Evolutionary conservation across 2,329 filamentous ascomycete genomes (phyloP).

Genomic region (Calonectria pseudoturangicola): DNA sequence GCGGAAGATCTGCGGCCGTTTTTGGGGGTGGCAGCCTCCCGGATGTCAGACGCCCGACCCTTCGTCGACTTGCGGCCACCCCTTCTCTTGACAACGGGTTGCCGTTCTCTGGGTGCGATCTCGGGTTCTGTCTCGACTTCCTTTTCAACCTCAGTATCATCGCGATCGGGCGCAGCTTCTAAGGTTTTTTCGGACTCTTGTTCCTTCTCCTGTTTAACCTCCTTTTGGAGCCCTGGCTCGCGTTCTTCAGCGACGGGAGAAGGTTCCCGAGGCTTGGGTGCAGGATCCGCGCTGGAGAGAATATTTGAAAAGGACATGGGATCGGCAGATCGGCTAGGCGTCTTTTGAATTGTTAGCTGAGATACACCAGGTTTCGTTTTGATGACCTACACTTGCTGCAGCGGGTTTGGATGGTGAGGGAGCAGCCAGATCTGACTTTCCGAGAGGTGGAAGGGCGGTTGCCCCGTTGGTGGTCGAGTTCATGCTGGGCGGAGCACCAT

Average conservation of each 20-base stretch:
- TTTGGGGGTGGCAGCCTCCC: slow-evolving; percentile 70
- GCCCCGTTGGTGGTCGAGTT: slow-evolving; percentile 64
- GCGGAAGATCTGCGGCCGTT: slow-evolving; percentile 70
- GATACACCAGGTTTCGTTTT: slow-evolving; percentile 31
- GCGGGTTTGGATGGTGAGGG: slow-evolving; percentile 64
- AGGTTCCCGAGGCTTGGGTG: slow-evolving; percentile 70
- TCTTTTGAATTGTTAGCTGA: slow-evolving; percentile 65
- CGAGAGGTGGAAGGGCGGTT: slow-evolving; percentile 59
- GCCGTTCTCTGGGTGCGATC: slow-evolving; percentile 50
- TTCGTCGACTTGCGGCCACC: slow-evolving; percentile 64
- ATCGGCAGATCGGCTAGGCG: slow-evolving; percentile 84
- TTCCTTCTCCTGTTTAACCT: slow-evolving; percentile 45
- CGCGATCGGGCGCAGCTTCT: slow-evolving; percentile 53
- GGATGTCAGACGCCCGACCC: slow-evolving; percentile 71
- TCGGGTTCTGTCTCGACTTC: slow-evolving; percentile 61
- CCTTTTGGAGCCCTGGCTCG: slow-evolving; percentile 46
- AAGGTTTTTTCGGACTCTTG: slow-evolving; percentile 40
- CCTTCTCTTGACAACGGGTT: slow-evolving; percentile 57
- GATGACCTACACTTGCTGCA: slow-evolving; percentile 61
- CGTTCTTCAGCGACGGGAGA: slow-evolving; percentile 62
- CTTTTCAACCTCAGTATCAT: slow-evolving; percentile 58
- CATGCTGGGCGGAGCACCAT: slow-evolving; percentile 63
- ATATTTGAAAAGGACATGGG: slow-evolving; percentile 98
- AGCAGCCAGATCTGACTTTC: slow-evolving; percentile 64
- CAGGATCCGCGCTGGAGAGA: slow-evolving; percentile 85